Conservation (phyloP, 306 rosid genomes). For the Pterocarpus santalinus region DNA sequence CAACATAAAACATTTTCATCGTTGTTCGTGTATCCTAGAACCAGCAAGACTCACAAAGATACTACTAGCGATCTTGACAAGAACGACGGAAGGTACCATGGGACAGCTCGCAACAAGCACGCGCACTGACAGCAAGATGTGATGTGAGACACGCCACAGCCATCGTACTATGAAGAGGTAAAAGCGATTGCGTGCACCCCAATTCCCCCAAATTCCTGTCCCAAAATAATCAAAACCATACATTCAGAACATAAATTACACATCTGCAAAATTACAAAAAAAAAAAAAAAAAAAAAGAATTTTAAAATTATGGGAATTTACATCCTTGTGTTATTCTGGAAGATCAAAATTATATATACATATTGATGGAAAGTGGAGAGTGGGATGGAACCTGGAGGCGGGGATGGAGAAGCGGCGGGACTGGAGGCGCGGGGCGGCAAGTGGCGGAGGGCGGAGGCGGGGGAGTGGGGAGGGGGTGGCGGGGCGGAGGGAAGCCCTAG, state of each 20-base stretch:
- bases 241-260: neutral
- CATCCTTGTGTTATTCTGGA: neutral
- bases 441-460: conserved; percentile 69
- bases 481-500: conserved; percentile 75
- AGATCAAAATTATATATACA: too few relatives aligned
- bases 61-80: conserved; percentile 99
- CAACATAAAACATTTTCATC: conserved; percentile 32
- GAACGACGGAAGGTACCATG: conserved; percentile 98
- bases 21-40: conserved; percentile 65
- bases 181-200: conserved; percentile 78
- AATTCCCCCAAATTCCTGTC: conserved; percentile 83
- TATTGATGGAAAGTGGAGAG: neutral
- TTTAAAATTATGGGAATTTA: neutral
- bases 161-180: conserved; percentile 62
- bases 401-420: conserved; percentile 78
- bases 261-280: neutral
- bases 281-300: too few relatives aligned
- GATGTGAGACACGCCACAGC: conserved; percentile 68
- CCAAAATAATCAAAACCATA: neutral
- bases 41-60: conserved; percentile 96
- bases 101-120: conserved; percentile 88
- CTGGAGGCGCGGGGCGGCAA: conserved; percentile 70
- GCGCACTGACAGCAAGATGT: conserved; percentile 62
- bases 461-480: conserved; percentile 66
- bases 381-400: conserved; percentile 61